These are phyloP conservation scores for Suhomyces tanzawaensis DNA, from an alignment of 805 yeast genomes.

Conservation along the genomic window DNA sequence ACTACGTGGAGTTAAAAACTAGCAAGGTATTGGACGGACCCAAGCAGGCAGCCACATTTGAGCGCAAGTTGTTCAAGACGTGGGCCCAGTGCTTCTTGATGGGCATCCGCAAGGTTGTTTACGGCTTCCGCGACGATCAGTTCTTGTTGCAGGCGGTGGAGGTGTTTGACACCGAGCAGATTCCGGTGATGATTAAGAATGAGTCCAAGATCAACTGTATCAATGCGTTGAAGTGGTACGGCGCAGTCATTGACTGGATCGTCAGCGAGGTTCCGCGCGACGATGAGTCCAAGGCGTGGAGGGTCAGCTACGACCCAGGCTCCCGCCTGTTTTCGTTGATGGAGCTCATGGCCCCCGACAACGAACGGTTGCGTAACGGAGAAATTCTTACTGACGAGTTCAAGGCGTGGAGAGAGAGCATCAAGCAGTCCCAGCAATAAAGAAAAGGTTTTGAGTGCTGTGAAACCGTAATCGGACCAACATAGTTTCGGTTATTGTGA, in stretches of 20 bases:
- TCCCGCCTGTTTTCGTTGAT: conserved; percentile 52
- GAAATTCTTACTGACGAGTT: conserved; percentile 29
- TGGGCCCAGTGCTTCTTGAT: conserved; percentile 95
- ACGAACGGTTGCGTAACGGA: conserved; percentile 18
- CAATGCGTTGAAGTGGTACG: conserved; percentile 82
- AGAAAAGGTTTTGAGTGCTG: too few relatives aligned
- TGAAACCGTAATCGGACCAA: too few relatives aligned
- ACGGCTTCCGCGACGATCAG: conserved; percentile 82
- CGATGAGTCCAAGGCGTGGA: conserved; percentile 49
- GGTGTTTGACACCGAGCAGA: conserved; percentile 69
- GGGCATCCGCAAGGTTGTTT: conserved; percentile 77
- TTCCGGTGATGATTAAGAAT: conserved; percentile 66
- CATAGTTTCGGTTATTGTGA: too few relatives aligned
- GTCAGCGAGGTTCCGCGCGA: conserved; percentile 48
- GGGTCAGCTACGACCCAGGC: conserved; percentile 55
- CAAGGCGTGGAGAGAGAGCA: conserved; percentile 28
- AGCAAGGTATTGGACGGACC: conserved; percentile 53
- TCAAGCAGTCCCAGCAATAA: too few relatives aligned
- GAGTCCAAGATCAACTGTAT: conserved; percentile 63
- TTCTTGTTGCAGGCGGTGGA: conserved; percentile 67
- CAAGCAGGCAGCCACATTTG: conserved; percentile 62
- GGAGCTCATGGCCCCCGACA: conserved; percentile 40
- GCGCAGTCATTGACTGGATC: conserved; percentile 81
- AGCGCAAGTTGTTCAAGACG: conserved; percentile 68
- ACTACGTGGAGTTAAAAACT: conserved; percentile 86